These are phyloP conservation scores for Aspergillus glaucus DNA, from an alignment of 2,329 filamentous ascomycete genomes.

Conservation along the genomic window DNA sequence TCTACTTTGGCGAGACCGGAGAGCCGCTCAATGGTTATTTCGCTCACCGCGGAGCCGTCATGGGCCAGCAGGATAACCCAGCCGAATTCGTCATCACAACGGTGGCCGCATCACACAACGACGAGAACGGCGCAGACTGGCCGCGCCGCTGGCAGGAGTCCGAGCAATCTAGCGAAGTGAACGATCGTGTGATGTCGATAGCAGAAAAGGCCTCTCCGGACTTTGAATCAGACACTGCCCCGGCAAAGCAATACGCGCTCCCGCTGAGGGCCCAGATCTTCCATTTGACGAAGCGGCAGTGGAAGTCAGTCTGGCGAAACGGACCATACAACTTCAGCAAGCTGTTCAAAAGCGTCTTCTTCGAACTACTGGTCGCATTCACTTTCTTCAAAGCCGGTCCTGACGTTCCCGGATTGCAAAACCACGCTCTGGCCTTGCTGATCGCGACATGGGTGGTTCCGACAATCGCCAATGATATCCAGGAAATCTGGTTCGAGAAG, in stretches of 20 bases:
- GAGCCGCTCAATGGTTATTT: neutral
- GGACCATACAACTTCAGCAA: slow-evolving; percentile 7
- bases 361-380: slow-evolving; percentile 3
- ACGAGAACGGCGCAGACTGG: neutral
- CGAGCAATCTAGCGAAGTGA: neutral
- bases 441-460: neutral
- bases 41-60: neutral
- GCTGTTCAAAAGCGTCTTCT: slow-evolving; percentile 3
- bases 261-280: neutral
- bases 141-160: neutral
- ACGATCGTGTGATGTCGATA: neutral
- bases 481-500: too few species aligned
- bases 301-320: slow-evolving; percentile 5
- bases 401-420: neutral
- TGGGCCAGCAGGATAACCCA: neutral
- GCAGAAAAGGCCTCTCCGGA: neutral
- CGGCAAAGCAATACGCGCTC: neutral
- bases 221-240: neutral
- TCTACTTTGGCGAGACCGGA: slow-evolving; percentile 67
- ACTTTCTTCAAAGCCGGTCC: neutral
- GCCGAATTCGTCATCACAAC: neutral
- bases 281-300: slow-evolving; percentile 3
- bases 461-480: too few species aligned
- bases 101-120: neutral
- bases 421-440: neutral